Percentiles rank a stretch among this genome's conserved stretches.
phyloP scores from a whole-genome alignment of 768 basidiomycete genomes.

The Termitomyces heimii region DNA sequence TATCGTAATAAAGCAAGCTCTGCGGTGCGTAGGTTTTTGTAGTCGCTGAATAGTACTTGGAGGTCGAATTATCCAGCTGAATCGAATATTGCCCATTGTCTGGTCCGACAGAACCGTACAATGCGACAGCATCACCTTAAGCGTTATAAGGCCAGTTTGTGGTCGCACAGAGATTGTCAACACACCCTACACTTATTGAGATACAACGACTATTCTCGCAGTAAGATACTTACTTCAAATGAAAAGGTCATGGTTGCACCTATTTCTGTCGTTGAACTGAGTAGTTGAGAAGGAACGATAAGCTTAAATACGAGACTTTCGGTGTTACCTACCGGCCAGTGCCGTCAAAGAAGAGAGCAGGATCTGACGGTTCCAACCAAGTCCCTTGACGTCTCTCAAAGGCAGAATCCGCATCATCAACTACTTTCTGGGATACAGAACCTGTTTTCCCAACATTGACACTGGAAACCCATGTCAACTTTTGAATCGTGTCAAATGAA shows the following conservation, averaged over 20 bases:
- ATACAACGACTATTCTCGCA: background rate
- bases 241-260: background rate
- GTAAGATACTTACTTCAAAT: background rate
- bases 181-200: background rate
- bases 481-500: background rate
- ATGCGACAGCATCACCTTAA: constrained; percentile 5
- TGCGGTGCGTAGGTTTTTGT: background rate
- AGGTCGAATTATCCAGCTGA: background rate
- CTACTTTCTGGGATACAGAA: background rate
- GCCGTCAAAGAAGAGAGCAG: background rate
- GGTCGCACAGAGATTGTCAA: background rate
- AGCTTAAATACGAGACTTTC: background rate
- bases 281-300: background rate
- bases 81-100: constrained; percentile 5
- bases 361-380: background rate
- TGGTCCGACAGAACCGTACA: constrained; percentile 8
- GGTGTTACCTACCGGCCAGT: constrained; percentile 3
- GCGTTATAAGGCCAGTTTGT: background rate
- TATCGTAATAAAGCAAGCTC: constrained; percentile 1
- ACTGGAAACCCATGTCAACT: constrained; percentile 7
- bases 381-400: background rate
- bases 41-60: background rate
- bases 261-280: background rate
- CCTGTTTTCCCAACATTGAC: background rate
- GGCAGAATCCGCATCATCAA: constrained; percentile 5